Evolutionary conservation across 2,329 filamentous ascomycete species (phyloP), one percentile per base, ranked within the genome.

Genomic region (Emericellopsis cladophorae): DNA sequence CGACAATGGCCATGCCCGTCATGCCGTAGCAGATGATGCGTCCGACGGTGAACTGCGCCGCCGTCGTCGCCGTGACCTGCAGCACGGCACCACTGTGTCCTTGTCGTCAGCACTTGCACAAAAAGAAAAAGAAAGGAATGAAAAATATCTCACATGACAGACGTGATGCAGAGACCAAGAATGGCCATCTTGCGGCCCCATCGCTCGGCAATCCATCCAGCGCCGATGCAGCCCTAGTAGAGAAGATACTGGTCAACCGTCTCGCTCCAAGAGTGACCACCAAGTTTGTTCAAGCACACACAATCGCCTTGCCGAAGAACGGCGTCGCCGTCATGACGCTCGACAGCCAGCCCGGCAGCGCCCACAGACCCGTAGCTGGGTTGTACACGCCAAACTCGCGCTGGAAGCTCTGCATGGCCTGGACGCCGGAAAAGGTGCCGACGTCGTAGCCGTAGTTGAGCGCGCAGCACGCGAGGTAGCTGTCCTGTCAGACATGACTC

Each of bases 1-100:
- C 52, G 5, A 55, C 52, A 29, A 58, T 54, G 12, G 46, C 46
- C 45, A 59, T 53, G 32, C 56, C 56, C 1, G 55, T 57, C 51
- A 56, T 57, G 26, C 41, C 49, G 39, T 50, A 57, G 37, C 41
- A 50, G 32, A 59, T 47, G 42, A 58, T 36, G 32, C 56, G 49
- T 12, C 56, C 55, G 9, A 53, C 40, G 2, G 51, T 57, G 42
- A 59, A 58, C 36, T 56, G 53, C 5, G 51, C 52, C 7, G 51
- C 47, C 2, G 53, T 49, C 5, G 42, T 46, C 12, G 55, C 56
- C 1, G 51, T 42, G 4, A 49, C 55, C 34, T 59, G 56, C 1
- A 58, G 48, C 3, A 48, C 40, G 23, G 55, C 56, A 8, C 55
- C 55, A 31, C 49, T 53, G 37, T 53, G 37, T 4, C 4, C 15